phyloP scores from a whole-genome alignment of 2,329 filamentous ascomycete genomes.

The Aspergillus sergii region DNA sequence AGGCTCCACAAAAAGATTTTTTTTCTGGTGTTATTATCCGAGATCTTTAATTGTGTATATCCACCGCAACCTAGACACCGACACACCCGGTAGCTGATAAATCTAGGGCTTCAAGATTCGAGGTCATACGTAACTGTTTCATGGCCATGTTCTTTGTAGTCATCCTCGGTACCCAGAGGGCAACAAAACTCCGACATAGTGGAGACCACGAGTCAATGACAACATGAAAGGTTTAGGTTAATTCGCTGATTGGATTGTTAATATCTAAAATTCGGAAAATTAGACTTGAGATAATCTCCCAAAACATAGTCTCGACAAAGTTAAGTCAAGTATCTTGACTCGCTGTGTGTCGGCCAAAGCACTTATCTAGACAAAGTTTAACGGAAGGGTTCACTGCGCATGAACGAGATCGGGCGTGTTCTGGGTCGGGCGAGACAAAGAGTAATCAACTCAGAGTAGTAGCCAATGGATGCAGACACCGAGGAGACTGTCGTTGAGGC shows the following conservation, averaged over 20 bases:
- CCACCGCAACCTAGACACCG: not conserved
- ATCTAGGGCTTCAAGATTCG: not conserved
- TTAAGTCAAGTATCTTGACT: not conserved
- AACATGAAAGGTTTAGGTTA: not conserved
- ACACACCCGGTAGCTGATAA: not conserved
- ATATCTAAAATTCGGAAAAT: not conserved
- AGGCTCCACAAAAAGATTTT: not conserved
- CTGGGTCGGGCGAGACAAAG: slow-evolving; percentile 5
- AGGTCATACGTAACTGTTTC: not conserved
- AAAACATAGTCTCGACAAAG: not conserved
- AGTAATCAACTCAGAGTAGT: slow-evolving; percentile 7
- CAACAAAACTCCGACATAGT: not conserved
- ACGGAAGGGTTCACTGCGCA: not conserved
- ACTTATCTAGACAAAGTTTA: not conserved
- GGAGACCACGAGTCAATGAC: not conserved
- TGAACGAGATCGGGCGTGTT: slow-evolving; percentile 7
- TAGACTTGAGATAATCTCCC: not conserved
- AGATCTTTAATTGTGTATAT: not conserved
- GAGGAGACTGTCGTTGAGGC: no score
- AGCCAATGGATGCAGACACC: not conserved
- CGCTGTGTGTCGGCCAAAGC: not conserved
- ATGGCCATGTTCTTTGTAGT: not conserved
- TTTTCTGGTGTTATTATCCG: not conserved
- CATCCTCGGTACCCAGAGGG: not conserved
- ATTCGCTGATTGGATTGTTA: not conserved